Evolutionary conservation across 768 basidiomycete genomes (phyloP).

Genomic region (Pleurotus tuber-regium): DNA sequence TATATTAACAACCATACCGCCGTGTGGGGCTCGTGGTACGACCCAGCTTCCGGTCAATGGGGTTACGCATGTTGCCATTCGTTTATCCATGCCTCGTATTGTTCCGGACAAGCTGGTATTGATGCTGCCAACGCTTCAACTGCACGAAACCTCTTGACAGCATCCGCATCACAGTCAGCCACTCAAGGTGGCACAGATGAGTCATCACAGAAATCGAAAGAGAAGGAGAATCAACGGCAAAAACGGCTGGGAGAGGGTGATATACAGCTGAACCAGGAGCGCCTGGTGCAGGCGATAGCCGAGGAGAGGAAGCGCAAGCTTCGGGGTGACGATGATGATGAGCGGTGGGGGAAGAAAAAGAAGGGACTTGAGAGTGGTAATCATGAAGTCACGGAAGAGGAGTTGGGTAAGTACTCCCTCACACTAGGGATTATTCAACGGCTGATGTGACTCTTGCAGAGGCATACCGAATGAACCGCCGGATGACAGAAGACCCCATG

Average conservation of each 20-base stretch:
- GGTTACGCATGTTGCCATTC: constrained; percentile 97
- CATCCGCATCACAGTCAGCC: constrained; percentile 32
- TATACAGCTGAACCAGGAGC: constrained; percentile 68
- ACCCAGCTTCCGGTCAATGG: constrained; percentile 68
- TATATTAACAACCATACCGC: constrained; percentile 89
- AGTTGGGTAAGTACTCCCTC: constrained; percentile 56
- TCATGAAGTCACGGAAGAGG: constrained; percentile 88
- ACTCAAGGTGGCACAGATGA: constrained; percentile 20
- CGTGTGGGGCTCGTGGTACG: constrained; percentile 99
- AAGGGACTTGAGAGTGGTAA: constrained; percentile 45
- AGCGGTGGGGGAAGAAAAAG: constrained; percentile 61
- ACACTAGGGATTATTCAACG: constrained; percentile 11
- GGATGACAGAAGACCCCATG: constrained; percentile 87
- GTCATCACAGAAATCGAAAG: constrained; percentile 21
- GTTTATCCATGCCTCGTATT: constrained; percentile 81
- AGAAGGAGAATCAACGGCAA: constrained; percentile 49
- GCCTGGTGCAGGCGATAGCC: constrained; percentile 64
- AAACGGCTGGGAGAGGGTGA: constrained; percentile 81
- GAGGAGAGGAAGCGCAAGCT: constrained; percentile 82
- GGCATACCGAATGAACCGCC: constrained; percentile 84
- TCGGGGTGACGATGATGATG: constrained; percentile 54
- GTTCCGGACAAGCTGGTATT: constrained; percentile 84
- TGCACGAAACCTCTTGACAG: constrained; percentile 59
- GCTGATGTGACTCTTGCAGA: constrained; percentile 46
- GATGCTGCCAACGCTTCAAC: constrained; percentile 74